phyloP scores from a whole-genome alignment of 805 yeast genomes.

The Kurtzmaniella fragi region DNA sequence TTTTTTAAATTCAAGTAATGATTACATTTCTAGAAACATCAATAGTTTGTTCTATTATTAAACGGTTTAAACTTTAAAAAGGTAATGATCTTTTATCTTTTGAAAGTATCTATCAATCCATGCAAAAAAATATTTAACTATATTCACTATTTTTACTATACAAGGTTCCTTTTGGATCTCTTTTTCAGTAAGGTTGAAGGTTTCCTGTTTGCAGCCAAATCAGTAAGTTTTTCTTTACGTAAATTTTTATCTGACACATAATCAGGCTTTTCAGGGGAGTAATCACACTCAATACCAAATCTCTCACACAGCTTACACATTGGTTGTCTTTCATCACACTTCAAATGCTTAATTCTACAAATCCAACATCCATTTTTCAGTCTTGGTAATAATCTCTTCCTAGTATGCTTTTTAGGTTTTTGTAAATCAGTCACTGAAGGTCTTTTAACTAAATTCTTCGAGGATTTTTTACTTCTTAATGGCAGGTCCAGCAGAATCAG shows the following conservation, averaged over 20 bases:
- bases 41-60: no score
- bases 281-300: slow-evolving; percentile 40
- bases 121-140: no score
- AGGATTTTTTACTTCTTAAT: slow-evolving; percentile 4
- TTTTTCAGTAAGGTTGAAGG: slow-evolving; percentile 7
- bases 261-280: slow-evolving; percentile 31
- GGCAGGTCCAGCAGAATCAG: slow-evolving; percentile 5
- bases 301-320: slow-evolving; percentile 31
- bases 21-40: no score
- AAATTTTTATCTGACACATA: slow-evolving; percentile 32
- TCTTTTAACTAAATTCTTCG: slow-evolving; percentile 2
- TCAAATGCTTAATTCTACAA: slow-evolving; percentile 41
- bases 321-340: slow-evolving; percentile 39
- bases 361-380: slow-evolving; percentile 44
- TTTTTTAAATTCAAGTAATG: no score
- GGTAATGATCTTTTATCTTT: no score
- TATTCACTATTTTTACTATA: no score
- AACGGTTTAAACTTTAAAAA: no score
- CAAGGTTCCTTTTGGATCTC: not conserved
- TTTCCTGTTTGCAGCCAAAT: slow-evolving; percentile 25
- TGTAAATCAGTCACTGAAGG: slow-evolving; percentile 2
- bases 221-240: slow-evolving; percentile 28
- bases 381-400: slow-evolving; percentile 35
- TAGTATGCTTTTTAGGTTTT: slow-evolving; percentile 30
- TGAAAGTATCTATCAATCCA: no score